Conservation (phyloP, 345 rosid genomes). For the Gossypium arboreum region DNA sequence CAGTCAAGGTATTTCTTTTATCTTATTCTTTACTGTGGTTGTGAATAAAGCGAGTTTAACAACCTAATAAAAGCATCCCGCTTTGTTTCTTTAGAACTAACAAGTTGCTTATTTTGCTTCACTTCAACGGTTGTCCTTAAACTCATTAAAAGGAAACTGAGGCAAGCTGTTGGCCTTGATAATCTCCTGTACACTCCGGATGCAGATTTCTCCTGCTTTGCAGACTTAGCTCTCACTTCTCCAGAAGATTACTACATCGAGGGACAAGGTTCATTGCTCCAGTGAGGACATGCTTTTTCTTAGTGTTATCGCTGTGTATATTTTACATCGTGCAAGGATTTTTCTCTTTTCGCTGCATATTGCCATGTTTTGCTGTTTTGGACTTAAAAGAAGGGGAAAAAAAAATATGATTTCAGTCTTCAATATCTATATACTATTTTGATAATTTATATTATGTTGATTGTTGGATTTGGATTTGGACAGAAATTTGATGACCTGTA, state of each 20-base stretch:
- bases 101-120: background rate
- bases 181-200: slow-evolving; percentile 98
- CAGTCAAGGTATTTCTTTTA: slow-evolving; percentile 59
- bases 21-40: background rate
- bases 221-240: slow-evolving; percentile 86
- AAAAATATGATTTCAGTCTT: background rate
- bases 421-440: background rate
- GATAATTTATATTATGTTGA: background rate
- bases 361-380: background rate
- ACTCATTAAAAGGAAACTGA: slow-evolving; percentile 57
- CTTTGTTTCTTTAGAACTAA: background rate
- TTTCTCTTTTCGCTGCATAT: background rate
- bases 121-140: background rate
- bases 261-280: slow-evolving; percentile 96
- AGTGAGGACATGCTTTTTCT: slow-evolving; percentile 45
- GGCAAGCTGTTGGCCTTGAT: slow-evolving; percentile 76
- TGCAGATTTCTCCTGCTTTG: slow-evolving; percentile 98
- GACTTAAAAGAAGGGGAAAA: background rate
- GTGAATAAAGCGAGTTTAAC: background rate
- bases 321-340: background rate
- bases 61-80: background rate
- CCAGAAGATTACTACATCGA: slow-evolving; percentile 95
- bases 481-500: background rate
- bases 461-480: background rate
- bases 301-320: background rate